phyloP scores from a whole-genome alignment of 495 filamentous ascomycete species.

The Penicillium nucicola region DNA sequence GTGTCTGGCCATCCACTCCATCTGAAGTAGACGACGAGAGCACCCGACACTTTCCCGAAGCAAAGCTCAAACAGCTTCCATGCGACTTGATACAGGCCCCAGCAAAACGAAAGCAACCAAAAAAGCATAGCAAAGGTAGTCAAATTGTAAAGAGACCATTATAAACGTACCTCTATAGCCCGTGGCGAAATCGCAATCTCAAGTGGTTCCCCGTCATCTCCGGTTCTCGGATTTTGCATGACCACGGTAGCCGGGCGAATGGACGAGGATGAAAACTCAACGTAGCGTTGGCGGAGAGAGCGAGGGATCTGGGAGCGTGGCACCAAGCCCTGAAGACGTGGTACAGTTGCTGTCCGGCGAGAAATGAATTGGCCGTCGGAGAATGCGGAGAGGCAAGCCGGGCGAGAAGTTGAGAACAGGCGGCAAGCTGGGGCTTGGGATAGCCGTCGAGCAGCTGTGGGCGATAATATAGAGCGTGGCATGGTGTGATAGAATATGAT shows the following conservation, averaged over 20 bases:
- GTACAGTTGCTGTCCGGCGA: conserved; percentile 8
- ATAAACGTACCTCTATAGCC: conserved; percentile 66
- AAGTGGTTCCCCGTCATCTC: conserved; percentile 78
- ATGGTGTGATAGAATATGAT: conserved; percentile 14
- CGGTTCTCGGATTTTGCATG: conserved; percentile 35
- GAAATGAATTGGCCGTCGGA: conserved; percentile 19
- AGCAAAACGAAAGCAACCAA: too few relatives aligned
- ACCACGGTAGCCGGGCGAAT: conserved; percentile 28
- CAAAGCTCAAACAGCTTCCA: conserved; percentile 1
- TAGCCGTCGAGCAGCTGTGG: conserved; percentile 20
- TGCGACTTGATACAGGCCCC: conserved; percentile 1
- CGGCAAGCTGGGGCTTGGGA: conserved; percentile 16
- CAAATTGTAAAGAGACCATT: background rate
- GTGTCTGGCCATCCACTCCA: background rate
- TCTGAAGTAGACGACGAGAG: background rate
- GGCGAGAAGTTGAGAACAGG: conserved; percentile 28
- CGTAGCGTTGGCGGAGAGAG: conserved; percentile 14
- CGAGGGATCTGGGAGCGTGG: background rate
- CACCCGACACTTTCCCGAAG: background rate
- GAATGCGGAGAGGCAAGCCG: conserved; percentile 35
- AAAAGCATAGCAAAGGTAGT: background rate
- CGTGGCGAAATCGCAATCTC: conserved; percentile 74
- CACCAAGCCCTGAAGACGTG: background rate
- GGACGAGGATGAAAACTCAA: conserved; percentile 33
- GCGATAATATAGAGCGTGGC: conserved; percentile 27